phyloP scores from a whole-genome alignment of 257 asterid genomes.

The Ophiorrhiza pumila region DNA sequence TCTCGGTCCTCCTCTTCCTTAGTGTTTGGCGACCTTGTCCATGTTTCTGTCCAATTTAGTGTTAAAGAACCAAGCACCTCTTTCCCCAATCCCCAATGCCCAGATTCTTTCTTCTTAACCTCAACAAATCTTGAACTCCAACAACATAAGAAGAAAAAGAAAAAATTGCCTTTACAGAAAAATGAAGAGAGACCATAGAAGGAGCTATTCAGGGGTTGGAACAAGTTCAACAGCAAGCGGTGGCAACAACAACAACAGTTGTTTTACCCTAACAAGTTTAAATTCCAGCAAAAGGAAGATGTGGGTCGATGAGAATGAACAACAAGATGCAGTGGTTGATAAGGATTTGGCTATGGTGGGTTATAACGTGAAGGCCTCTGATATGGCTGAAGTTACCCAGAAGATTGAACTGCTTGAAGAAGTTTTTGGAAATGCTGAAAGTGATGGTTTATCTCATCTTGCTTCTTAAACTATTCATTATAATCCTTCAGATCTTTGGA shows the following conservation, averaged over 20 bases:
- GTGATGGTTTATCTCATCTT: constrained; percentile 45
- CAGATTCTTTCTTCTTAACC: constrained; percentile 12
- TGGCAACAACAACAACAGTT: constrained; percentile 8
- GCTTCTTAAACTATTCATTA: constrained; percentile 64
- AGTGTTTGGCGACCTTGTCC: no score
- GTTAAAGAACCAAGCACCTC: constrained; percentile 20
- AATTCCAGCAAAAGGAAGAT: constrained; percentile 35
- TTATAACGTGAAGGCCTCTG: constrained; percentile 55
- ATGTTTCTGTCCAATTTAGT: no score
- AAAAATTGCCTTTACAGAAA: background rate
- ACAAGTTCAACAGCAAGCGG: constrained; percentile 20
- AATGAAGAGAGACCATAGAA: constrained; percentile 23
- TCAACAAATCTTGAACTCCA: constrained; percentile 9
- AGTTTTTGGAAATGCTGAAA: constrained; percentile 44
- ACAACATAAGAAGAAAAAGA: background rate
- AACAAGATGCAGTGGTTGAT: constrained; percentile 46
- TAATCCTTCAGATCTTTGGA: constrained; percentile 79
- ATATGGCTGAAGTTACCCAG: constrained; percentile 68
- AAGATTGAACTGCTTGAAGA: constrained; percentile 66
- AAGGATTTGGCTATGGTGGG: constrained; percentile 71
- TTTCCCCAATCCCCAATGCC: constrained; percentile 21
- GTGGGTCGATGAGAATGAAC: constrained; percentile 33
- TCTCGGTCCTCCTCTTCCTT: no score
- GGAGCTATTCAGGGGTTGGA: constrained; percentile 25
- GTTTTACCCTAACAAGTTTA: constrained; percentile 20